Evolutionary conservation across 768 basidiomycete genomes (phyloP).

Genomic region (Termitomyces sp.): DNA sequence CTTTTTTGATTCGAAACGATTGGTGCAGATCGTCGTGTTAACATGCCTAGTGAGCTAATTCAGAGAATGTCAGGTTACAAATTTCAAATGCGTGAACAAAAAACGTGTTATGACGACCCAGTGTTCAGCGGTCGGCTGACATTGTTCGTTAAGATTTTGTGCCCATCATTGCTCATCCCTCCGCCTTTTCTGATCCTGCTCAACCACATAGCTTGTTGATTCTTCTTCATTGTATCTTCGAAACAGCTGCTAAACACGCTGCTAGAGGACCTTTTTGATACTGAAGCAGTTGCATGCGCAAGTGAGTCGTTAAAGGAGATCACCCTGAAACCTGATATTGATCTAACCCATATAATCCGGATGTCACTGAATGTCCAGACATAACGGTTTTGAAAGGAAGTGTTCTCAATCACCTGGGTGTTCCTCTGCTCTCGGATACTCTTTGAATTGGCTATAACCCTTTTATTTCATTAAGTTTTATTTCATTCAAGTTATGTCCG

Average conservation of each 20-base stretch:
- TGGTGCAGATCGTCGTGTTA: no score
- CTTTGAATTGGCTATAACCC: not conserved
- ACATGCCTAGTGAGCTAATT: no score
- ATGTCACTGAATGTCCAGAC: slow-evolving; percentile 38
- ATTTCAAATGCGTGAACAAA: slow-evolving; percentile 23
- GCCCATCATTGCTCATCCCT: slow-evolving; percentile 47
- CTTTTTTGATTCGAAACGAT: no score
- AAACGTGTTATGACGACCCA: slow-evolving; percentile 12
- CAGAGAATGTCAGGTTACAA: no score
- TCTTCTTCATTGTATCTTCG: no score
- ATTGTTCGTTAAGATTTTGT: slow-evolving; percentile 26
- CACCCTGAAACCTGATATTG: not conserved
- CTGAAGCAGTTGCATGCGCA: slow-evolving; percentile 28
- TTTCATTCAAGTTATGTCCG: slow-evolving; percentile 12
- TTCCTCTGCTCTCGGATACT: not conserved
- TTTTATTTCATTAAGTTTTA: no score
- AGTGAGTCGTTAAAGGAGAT: slow-evolving; percentile 15
- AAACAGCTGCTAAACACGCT: not conserved
- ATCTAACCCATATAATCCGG: slow-evolving; percentile 22
- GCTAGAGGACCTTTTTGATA: slow-evolving; percentile 12
- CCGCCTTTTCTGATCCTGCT: slow-evolving; percentile 34
- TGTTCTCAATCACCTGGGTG: slow-evolving; percentile 42
- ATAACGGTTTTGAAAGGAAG: slow-evolving; percentile 35
- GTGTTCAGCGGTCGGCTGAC: no score
- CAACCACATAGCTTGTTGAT: slow-evolving; percentile 35